Percentiles rank a stretch among this genome's conserved stretches.
Evolutionary conservation across 2,329 filamentous ascomycete species (phyloP).

Genomic region (Fusarium nisikadoi): DNA sequence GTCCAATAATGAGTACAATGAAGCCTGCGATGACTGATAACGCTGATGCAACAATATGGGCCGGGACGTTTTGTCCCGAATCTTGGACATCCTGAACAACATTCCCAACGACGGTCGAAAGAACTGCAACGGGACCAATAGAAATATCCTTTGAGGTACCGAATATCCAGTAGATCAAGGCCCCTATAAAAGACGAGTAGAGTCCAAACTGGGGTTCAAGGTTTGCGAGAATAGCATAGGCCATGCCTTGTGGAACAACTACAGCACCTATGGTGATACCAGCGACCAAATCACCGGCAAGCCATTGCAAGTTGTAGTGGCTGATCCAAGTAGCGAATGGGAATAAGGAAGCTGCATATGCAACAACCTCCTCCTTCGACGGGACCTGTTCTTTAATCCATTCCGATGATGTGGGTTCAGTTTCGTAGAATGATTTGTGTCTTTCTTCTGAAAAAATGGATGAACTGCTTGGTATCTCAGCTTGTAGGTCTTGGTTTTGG

Average conservation of each 20-base stretch:
- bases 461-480: slow-evolving; percentile 79
- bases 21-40: slow-evolving; percentile 81
- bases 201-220: slow-evolving; percentile 86
- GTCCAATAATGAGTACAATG: slow-evolving; percentile 81
- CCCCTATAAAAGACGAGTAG: slow-evolving; percentile 91
- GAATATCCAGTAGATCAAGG: slow-evolving; percentile 96
- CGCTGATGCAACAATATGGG: slow-evolving; percentile 78
- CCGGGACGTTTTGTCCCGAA: slow-evolving; percentile 65
- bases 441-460: slow-evolving; percentile 80
- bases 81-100: slow-evolving; percentile 74
- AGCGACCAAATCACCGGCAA: slow-evolving; percentile 88
- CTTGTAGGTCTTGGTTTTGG: slow-evolving; percentile 55
- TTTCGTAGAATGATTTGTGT: slow-evolving; percentile 83
- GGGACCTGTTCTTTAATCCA: slow-evolving; percentile 76
- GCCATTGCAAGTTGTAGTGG: slow-evolving; percentile 90
- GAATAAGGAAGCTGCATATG: slow-evolving; percentile 79
- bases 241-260: slow-evolving; percentile 97
- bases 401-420: slow-evolving; percentile 79
- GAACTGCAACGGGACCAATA: slow-evolving; percentile 94
- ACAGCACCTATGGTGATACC: slow-evolving; percentile 69
- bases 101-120: slow-evolving; percentile 89
- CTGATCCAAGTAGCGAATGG: slow-evolving; percentile 91
- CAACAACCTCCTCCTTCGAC: slow-evolving; percentile 58
- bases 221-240: slow-evolving; percentile 85
- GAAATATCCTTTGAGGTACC: slow-evolving; percentile 99